phyloP scores from a whole-genome alignment of 495 filamentous ascomycete genomes.

The Xylaria longipes region DNA sequence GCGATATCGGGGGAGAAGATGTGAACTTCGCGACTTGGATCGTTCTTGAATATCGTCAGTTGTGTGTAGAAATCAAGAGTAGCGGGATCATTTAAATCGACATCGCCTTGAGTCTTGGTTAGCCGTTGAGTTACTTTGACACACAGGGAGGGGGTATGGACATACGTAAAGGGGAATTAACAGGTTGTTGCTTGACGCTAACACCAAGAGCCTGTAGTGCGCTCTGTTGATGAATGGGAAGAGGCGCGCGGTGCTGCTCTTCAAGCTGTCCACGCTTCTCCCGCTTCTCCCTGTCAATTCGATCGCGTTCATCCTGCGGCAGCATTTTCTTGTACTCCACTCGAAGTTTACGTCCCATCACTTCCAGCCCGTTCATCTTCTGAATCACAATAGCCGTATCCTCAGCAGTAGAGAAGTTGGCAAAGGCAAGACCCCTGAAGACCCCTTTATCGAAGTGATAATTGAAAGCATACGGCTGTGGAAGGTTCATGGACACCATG shows the following conservation, averaged over 20 bases:
- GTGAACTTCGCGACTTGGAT: slow-evolving; percentile 74
- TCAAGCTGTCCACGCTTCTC: slow-evolving; percentile 95
- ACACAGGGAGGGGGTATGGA: not conserved
- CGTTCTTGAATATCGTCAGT: slow-evolving; percentile 86
- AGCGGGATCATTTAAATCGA: slow-evolving; percentile 90
- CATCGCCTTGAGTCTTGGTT: slow-evolving; percentile 56
- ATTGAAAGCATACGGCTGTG: slow-evolving; percentile 97
- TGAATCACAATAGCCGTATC: slow-evolving; percentile 93
- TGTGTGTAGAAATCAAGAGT: slow-evolving; percentile 89
- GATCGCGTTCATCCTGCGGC: slow-evolving; percentile 88
- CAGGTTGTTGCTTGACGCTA: slow-evolving; percentile 48
- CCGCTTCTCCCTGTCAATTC: slow-evolving; percentile 96
- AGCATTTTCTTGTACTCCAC: slow-evolving; percentile 99
- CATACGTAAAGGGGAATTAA: slow-evolving; percentile 47
- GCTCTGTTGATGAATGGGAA: slow-evolving; percentile 77
- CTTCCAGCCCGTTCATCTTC: slow-evolving; percentile 89
- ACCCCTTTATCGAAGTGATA: slow-evolving; percentile 99
- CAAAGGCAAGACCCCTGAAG: slow-evolving; percentile 94
- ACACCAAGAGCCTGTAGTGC: slow-evolving; percentile 85
- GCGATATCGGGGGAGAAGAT: slow-evolving; percentile 82
- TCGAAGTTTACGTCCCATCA: slow-evolving; percentile 90
- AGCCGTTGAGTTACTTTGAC: slow-evolving; percentile 27
- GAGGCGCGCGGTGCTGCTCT: slow-evolving; percentile 81
- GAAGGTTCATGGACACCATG: slow-evolving; percentile 90
- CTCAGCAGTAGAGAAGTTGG: slow-evolving; percentile 95